Conservation (phyloP, 305 asterid species). For the Ilex paraguariensis region DNA sequence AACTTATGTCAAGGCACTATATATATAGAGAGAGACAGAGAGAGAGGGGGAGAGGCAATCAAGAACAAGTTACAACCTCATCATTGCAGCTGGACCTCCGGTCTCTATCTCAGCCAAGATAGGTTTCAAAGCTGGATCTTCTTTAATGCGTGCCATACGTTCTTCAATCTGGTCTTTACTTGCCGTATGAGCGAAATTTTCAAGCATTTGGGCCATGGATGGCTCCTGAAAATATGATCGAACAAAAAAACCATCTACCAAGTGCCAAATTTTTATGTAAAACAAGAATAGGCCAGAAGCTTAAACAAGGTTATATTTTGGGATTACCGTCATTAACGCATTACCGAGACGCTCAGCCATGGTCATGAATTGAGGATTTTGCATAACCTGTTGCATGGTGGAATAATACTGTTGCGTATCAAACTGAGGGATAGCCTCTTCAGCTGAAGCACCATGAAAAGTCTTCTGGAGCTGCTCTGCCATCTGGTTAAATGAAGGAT, state of each 20-base stretch:
- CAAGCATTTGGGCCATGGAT: slow-evolving; percentile 96
- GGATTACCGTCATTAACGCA: slow-evolving; percentile 80
- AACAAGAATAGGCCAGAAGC: background rate
- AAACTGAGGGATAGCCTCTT: slow-evolving; percentile 70
- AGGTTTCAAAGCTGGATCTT: slow-evolving; percentile 94
- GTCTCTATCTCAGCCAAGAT: slow-evolving; percentile 88
- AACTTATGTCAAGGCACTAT: background rate
- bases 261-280: background rate
- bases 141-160: slow-evolving; percentile 75
- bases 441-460: slow-evolving; percentile 68
- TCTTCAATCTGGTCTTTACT: slow-evolving; percentile 89
- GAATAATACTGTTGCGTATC: slow-evolving; percentile 83
- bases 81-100: slow-evolving; percentile 99
- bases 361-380: slow-evolving; percentile 90
- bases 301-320: background rate
- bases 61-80: slow-evolving; percentile 50
- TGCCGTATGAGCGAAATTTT: slow-evolving; percentile 72
- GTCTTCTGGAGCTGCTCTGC: slow-evolving; percentile 97
- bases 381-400: slow-evolving; percentile 98
- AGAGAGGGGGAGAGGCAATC: background rate
- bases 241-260: background rate
- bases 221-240: slow-evolving; percentile 59
- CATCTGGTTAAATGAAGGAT: slow-evolving; percentile 93
- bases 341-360: slow-evolving; percentile 95
- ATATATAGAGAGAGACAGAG: background rate